These are phyloP conservation scores for Floccularia luteovirens DNA, from an alignment of 768 basidiomycete genomes.

Conservation along the genomic window DNA sequence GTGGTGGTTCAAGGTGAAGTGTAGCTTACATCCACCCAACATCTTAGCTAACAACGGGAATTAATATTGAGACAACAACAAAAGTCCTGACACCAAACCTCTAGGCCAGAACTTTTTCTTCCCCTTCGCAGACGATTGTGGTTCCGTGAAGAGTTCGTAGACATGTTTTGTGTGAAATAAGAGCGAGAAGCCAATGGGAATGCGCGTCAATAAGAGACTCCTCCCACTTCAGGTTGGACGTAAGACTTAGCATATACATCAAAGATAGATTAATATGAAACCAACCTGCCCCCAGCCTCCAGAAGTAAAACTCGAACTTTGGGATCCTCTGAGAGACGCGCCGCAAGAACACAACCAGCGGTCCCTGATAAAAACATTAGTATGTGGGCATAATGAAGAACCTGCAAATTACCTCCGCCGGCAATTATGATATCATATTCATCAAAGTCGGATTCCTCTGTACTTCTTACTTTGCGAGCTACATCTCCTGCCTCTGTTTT, in stretches of 20 bases:
- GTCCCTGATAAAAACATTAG: slow-evolving; percentile 31
- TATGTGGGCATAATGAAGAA: no score
- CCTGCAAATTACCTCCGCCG: slow-evolving; percentile 38
- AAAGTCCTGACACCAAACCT: slow-evolving; percentile 37
- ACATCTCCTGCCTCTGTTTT: no score
- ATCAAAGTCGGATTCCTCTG: slow-evolving; percentile 8
- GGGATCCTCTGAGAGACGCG: slow-evolving; percentile 50
- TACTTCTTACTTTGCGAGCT: no score
- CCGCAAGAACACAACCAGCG: slow-evolving; percentile 53
- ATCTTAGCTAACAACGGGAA: slow-evolving; percentile 38
- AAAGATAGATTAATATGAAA: neutral
- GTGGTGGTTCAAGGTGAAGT: neutral
- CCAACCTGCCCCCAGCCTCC: slow-evolving; percentile 55
- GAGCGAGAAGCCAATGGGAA: slow-evolving; percentile 32
- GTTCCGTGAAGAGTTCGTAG: slow-evolving; percentile 48
- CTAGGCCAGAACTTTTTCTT: slow-evolving; percentile 55
- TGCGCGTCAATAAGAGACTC: slow-evolving; percentile 28
- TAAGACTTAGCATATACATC: neutral
- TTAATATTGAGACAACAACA: slow-evolving; percentile 1
- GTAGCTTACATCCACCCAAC: slow-evolving; percentile 64
- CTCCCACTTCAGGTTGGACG: slow-evolving; percentile 29
- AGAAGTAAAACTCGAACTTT: slow-evolving; percentile 45
- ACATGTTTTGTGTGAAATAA: slow-evolving; percentile 42
- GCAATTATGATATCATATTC: slow-evolving; percentile 46
- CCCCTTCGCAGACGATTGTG: slow-evolving; percentile 41